Conservation (phyloP, 2,329 filamentous ascomycete species). For the Ophiognomonia clavigignenti-juglandacearum region DNA sequence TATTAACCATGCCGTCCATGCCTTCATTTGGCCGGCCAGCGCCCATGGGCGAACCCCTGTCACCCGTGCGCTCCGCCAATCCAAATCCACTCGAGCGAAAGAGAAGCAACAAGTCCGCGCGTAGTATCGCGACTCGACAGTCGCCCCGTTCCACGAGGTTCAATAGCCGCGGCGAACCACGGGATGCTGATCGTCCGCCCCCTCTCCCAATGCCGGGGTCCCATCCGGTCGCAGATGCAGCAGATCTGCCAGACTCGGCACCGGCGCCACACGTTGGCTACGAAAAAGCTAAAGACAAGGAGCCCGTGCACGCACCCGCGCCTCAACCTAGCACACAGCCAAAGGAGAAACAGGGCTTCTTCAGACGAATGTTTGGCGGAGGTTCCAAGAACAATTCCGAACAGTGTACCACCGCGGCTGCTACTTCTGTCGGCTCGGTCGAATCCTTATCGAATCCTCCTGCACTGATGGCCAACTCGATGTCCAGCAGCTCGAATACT, state of each 20-base stretch:
- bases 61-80: constrained; percentile 24
- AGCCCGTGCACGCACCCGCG: constrained; percentile 36
- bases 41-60: constrained; percentile 28
- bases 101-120: constrained; percentile 54
- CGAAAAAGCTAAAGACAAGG: constrained; percentile 55
- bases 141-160: constrained; percentile 22
- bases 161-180: constrained; percentile 20
- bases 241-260: constrained; percentile 42
- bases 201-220: constrained; percentile 17
- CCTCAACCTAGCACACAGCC: constrained; percentile 35
- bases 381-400: constrained; percentile 49
- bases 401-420: constrained; percentile 4
- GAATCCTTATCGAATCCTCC: constrained; percentile 8
- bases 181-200: constrained; percentile 24
- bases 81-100: constrained; percentile 40
- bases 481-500: constrained; percentile 4
- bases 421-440: no score
- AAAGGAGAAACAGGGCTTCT: constrained; percentile 76
- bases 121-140: constrained; percentile 37
- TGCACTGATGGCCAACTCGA: neutral
- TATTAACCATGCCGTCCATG: constrained; percentile 30
- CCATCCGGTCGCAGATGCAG: constrained; percentile 27
- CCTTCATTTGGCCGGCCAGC: constrained; percentile 34
- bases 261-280: constrained; percentile 56
- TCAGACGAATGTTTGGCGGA: constrained; percentile 81